phyloP scores from a whole-genome alignment of 257 asterid species.

The Solanum pennellii region DNA sequence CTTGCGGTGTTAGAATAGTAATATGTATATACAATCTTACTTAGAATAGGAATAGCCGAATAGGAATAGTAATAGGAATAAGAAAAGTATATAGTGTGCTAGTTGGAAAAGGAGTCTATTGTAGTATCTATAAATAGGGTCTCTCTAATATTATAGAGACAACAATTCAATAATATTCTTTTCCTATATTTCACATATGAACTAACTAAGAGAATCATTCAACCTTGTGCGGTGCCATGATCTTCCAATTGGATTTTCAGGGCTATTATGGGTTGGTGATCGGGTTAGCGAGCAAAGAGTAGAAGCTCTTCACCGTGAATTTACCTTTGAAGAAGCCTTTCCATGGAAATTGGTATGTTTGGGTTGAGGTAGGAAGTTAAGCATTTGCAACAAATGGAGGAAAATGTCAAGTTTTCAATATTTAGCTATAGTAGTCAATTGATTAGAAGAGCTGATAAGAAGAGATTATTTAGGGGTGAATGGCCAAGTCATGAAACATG shows the following conservation, averaged over 20 bases:
- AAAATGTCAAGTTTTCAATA: not conserved
- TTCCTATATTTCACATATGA: too few species aligned
- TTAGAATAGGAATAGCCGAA: too few species aligned
- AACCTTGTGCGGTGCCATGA: not conserved
- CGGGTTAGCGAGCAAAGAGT: not conserved
- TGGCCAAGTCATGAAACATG: not conserved
- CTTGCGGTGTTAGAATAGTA: not conserved
- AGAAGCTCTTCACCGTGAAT: not conserved
- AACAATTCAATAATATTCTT: too few species aligned
- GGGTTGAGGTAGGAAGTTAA: not conserved
- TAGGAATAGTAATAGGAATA: too few species aligned
- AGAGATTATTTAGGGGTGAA: not conserved
- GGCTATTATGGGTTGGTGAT: not conserved
- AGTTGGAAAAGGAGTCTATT: too few species aligned
- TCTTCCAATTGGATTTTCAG: not conserved
- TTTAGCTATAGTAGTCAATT: not conserved
- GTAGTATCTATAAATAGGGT: too few species aligned
- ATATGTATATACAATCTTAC: too few species aligned
- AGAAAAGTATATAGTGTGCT: too few species aligned
- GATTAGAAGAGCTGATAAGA: not conserved
- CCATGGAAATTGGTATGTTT: not conserved
- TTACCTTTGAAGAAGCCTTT: not conserved
- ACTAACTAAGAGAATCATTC: not conserved
- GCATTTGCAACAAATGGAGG: not conserved
- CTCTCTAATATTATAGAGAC: too few species aligned